A percentile compares a stretch with the other conserved stretches of the same genome.
Conservation (phyloP, 176 grass and related monocot species). For the Eremochloa ophiuroides region DNA sequence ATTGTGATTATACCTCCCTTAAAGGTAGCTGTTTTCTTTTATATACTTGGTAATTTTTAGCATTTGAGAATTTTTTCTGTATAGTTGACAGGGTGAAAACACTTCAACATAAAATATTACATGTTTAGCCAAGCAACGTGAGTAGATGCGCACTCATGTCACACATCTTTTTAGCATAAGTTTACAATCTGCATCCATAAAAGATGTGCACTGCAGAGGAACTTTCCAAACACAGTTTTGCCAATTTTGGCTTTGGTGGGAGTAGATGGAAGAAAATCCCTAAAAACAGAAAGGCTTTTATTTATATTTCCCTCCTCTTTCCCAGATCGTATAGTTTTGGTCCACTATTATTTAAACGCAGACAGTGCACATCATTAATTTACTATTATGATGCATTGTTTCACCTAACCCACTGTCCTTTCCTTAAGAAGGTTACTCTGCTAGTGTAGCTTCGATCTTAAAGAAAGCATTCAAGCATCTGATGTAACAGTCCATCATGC, state of each 20-base stretch:
- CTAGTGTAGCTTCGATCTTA: constrained; percentile 22
- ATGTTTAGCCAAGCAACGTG: neutral
- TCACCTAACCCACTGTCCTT: constrained; percentile 4
- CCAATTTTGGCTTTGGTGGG: neutral
- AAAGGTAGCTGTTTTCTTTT: constrained; percentile 23
- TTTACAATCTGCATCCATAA: neutral
- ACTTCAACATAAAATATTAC: neutral
- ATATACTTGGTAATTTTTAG: neutral
- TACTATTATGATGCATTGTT: constrained; percentile 8
- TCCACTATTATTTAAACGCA: neutral
- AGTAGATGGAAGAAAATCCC: constrained; percentile 15
- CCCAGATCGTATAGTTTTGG: neutral
- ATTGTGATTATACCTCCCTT: neutral
- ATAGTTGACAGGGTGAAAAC: neutral
- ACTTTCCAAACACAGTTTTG: neutral
- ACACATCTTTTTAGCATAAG: neutral
- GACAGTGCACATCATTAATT: constrained; percentile 20
- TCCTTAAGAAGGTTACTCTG: neutral
- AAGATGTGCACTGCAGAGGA: neutral
- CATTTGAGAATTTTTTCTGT: neutral
- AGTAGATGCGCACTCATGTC: neutral
- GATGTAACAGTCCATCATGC: constrained; percentile 26
- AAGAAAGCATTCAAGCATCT: constrained; percentile 5
- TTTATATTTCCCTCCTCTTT: neutral
- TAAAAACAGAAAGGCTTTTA: neutral